Evolutionary conservation across 2,329 filamentous ascomycete species (phyloP), one percentile per base, ranked within the genome.

Genomic region (Chaetothyriales sp.): DNA sequence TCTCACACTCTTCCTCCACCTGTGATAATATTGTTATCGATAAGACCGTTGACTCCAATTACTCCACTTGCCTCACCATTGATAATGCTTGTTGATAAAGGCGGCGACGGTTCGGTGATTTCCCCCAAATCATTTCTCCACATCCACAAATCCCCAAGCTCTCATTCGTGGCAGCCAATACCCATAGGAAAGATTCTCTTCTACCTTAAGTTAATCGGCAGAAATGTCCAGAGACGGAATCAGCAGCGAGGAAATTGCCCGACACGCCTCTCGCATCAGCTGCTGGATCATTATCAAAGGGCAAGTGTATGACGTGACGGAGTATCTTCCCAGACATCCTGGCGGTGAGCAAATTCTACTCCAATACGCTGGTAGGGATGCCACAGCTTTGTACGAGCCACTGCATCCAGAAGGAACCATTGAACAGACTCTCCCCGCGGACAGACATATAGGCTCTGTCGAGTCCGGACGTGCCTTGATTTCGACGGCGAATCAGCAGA

Each of bases 311-410:
- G 81, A 89, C 64, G 74, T 94, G 61, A 81, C 83, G 50, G 78
- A 78, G 52, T 93, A 95, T 69, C 73, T 87, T 51, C 81, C 89
- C 53, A 85, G 94, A 71, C 86, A 94, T 69, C 87, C 87, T 15
- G 89, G 87, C 62, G 87, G 88, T 57, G 75, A 82, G 50, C 92
- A 92, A 76, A 90, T 94, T 64, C 72, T 95, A 58, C 88, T 92
- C 78, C 79, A 88, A 61, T 84, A 90, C 62, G 85, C 83, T 36
- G 88, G 88, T 56, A 68, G 66, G 42, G 75, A 94, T 73, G 86
- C 86, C 18, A 57, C 55, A 10, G 47, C 50, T n/a, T 53, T 47
- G 10, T 58, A 58, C 36, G 50, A 58, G 19, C 49, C 50, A 4
- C 47, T 57, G 5, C 57, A 60, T 46, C 51, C 49, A 26, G 48